phyloP scores from a whole-genome alignment of 345 rosid genomes.

The Gossypium rotundifolium region DNA sequence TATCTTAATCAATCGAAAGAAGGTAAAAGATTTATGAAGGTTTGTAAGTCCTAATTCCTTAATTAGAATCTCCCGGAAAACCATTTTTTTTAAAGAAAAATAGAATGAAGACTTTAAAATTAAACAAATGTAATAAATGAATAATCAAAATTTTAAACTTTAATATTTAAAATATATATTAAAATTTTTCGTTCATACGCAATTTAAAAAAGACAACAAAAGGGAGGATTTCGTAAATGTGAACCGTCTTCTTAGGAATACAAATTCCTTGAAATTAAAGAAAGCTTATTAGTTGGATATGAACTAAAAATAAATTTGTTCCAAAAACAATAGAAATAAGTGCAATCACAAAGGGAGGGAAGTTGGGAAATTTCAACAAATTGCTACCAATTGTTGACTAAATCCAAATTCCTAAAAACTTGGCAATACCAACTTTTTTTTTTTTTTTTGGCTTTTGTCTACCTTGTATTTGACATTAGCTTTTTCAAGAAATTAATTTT shows the following conservation, averaged over 20 bases:
- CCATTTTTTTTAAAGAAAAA: too few species aligned
- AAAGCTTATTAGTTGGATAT: neutral
- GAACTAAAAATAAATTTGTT: neutral
- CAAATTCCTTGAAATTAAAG: neutral
- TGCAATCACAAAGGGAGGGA: neutral
- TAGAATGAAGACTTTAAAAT: neutral
- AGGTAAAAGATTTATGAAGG: too few species aligned
- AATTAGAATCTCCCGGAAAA: too few species aligned
- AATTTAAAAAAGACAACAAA: neutral
- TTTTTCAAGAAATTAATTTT: too few species aligned
- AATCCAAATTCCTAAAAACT: neutral
- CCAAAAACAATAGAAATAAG: neutral
- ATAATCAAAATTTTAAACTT: neutral
- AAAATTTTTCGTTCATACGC: neutral
- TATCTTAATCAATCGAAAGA: too few species aligned
- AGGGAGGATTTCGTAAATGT: neutral
- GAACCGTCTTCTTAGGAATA: neutral
- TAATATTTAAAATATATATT: neutral
- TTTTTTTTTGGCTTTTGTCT: neutral
- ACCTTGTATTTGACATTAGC: too few species aligned
- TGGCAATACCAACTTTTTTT: neutral
- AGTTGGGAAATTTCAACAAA: conserved; percentile 4
- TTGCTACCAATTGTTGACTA: neutral
- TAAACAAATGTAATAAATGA: neutral
- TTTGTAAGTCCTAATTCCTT: too few species aligned